A percentile compares a stretch with the other conserved stretches of the same genome.
Evolutionary conservation across 1,284 basidiomycete species (phyloP).

Genomic region (Moesziomyces parantarcticus): DNA sequence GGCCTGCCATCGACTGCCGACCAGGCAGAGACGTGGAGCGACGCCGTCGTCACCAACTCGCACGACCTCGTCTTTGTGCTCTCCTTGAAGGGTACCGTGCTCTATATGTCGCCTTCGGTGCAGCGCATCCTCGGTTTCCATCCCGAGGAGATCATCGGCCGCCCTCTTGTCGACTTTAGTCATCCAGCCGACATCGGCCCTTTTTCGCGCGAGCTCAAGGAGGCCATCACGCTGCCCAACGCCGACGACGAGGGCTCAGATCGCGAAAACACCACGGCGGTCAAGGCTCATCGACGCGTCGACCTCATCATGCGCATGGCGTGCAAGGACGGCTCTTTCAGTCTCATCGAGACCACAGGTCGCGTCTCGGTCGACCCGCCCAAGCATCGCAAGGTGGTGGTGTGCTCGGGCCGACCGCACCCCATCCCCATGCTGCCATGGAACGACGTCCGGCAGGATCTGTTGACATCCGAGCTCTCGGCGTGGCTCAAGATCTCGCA

Average conservation of each 20-base stretch:
- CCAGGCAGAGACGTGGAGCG: conserved; percentile 23
- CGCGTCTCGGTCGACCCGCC: conserved; percentile 46
- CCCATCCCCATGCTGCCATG: conserved; percentile 49
- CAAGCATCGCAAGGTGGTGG: conserved; percentile 51
- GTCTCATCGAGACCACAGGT: conserved; percentile 46
- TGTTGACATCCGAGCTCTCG: conserved; percentile 22
- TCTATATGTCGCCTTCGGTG: conserved; percentile 80
- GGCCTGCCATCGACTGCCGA: conserved; percentile 7
- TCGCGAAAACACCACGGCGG: conserved; percentile 24
- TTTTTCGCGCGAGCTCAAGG: conserved; percentile 90
- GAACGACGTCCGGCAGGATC: conserved; percentile 41
- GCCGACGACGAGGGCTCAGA: conserved; percentile 22
- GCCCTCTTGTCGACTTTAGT: conserved; percentile 79
- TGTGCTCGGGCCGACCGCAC: conserved; percentile 48
- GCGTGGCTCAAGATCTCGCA: conserved; percentile 51
- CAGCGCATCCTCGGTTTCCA: conserved; percentile 59
- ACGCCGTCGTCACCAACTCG: conserved; percentile 38
- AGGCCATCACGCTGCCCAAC: conserved; percentile 67
- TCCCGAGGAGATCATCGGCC: conserved; percentile 82
- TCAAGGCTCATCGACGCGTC: conserved; percentile 35
- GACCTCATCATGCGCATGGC: conserved; percentile 51
- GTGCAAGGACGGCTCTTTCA: conserved; percentile 38
- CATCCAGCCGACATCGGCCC: conserved; percentile 90
- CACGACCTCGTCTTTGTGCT: conserved; percentile 75
- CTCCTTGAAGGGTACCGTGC: conserved; percentile 82